Evolutionary conservation across 2,329 filamentous ascomycete species (phyloP), one percentile per base, ranked within the genome.

Genomic region (Cyphellophora attinorum): DNA sequence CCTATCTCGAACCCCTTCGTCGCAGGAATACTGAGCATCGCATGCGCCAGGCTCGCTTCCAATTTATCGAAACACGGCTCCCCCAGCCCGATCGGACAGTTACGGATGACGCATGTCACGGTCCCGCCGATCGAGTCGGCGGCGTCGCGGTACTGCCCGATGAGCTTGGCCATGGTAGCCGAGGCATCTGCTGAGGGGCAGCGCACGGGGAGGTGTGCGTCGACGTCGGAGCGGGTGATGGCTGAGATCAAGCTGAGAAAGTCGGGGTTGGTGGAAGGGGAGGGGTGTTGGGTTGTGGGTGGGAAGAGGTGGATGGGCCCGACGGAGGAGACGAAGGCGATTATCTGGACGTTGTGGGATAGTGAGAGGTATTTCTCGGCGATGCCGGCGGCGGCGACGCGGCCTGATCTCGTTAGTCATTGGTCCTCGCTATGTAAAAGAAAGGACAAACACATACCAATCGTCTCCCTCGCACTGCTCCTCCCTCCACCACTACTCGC

Each of bases 21-120:
- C 3, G 91, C 86, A 4, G 91, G 91, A 51, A 96, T 94, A 56
- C 78, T 85, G 44, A 96, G 73, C 84, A 98, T 96, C 32, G 84
- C 91, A 54, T 96, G 89, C 16, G 77, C 88, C 30, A 98, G 76
- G 56, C 74, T 76, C 5, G 91, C 91, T 67, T 98, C 88, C 29
- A 96, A 71, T 68, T 96, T 96, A 61, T 93, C 85, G 59, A 98
- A 96, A 60, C 77, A 83, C 1, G 89, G 91, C 69, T 96, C 91
- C 40, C 91, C 91, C 3, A 96, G 72, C 0, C 89, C 89, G 27
- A 76, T 73, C 17, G 89, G 91, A 5, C 77, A 76, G 53, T 93
- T 89, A 45, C 83, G 76, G 54, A 96, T 86, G 25, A 96, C 83
- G 51, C 89, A 96, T 29, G 86, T 94, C 12, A 96, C 86, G 10